phyloP scores from a whole-genome alignment of 495 filamentous ascomycete species.

The Hypoxylon lienhwacheense region DNA sequence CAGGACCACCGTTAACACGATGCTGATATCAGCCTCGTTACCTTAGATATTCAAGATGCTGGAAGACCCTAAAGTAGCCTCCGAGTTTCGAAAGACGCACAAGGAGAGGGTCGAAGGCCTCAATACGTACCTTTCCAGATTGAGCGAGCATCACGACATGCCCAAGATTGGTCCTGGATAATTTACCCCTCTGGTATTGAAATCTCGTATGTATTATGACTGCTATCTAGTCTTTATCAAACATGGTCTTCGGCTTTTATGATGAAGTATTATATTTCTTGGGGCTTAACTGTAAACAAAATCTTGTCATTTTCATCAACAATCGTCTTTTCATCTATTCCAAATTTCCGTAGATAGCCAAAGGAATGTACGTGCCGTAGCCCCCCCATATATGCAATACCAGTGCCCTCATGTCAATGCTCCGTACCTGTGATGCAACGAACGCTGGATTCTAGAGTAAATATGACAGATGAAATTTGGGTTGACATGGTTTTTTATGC shows the following conservation, averaged over 20 bases:
- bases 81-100: constrained; percentile 87
- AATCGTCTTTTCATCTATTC: constrained; percentile 23
- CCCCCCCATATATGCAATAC: constrained; percentile 20
- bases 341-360: constrained; percentile 14
- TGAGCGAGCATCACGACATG: constrained; percentile 99
- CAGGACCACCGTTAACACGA: neutral
- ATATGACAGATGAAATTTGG: neutral
- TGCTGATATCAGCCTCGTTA: constrained; percentile 47
- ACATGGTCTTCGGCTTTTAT: no score
- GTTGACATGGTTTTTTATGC: constrained; percentile 2
- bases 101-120: constrained; percentile 96
- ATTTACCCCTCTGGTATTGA: constrained; percentile 11
- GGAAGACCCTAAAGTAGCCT: constrained; percentile 46
- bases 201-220: no score
- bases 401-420: constrained; percentile 11
- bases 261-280: neutral
- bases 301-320: constrained; percentile 16
- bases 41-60: constrained; percentile 73
- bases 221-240: no score
- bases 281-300: neutral
- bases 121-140: constrained; percentile 84
- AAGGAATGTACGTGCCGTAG: constrained; percentile 33
- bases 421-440: constrained; percentile 19
- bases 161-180: constrained; percentile 78
- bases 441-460: constrained; percentile 12